Base-by-base conservation (phyloP, 352 stramenopile species). In the Phytophthora nicotianae region DNA sequence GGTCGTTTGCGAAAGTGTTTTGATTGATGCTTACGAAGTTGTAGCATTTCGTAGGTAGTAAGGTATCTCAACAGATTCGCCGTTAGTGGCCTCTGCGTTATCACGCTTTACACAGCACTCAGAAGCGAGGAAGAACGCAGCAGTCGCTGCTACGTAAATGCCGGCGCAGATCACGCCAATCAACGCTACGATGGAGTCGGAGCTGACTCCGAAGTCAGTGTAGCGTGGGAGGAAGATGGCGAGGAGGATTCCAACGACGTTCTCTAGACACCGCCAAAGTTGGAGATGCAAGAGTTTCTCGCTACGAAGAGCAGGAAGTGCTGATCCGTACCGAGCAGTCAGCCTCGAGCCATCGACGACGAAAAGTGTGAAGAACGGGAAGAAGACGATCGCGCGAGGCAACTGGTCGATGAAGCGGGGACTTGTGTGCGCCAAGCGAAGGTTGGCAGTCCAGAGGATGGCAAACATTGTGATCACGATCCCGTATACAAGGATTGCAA, bases 301-400 rank as follows among this genome's bases (percentile, higher is more conserved):
- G 29, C 62, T 74, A 20, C 59, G 57, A 14, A 91, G 60, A n/a
- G 62, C 77, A 33, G 62, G 42, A 27, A 75, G 24, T 11, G 74
- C 56, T 8, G 70, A 73, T 26, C 79, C 72, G 4, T 58, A 71
- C 4, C 45, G 62, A 1, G 67, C 65, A 37, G 63, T 75, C 11
- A 91, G 17, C 35, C 77, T 59, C 26, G 82, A 81, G 5, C 66
- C 78, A 46, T 91, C 72, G 35, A 91, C 41, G 17, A 78, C 55
- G 26, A 91, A 91, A 41, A 91, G 52, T 29, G 75, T 81, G 61
- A 82, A 91, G 43, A 91, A 78, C 16, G 82, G 78, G 54, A 91
- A 89, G 59, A 86, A 85, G 9, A 89, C 41, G 17, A 89, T 16
- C 6, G 79, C 77, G 2, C 68, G 70, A 49, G 71, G 68, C 16